Percentiles rank a stretch among this genome's conserved stretches.
phyloP scores from a whole-genome alignment of 202 grass and related monocot species.

The Schoenoplectus triqueter region DNA sequence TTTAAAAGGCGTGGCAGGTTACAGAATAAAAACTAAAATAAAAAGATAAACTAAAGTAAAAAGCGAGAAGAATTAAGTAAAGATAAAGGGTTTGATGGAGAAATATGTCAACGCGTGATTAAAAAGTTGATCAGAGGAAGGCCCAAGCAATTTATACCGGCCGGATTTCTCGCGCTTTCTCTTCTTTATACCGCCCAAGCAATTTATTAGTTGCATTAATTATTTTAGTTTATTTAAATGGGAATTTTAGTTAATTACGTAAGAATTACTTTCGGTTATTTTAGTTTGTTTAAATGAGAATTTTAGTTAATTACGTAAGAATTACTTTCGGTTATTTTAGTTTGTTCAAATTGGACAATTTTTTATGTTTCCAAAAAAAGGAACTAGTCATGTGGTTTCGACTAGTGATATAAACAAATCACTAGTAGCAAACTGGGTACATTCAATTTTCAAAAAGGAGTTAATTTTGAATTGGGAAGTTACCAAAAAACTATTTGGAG shows the following conservation, averaged over 20 bases:
- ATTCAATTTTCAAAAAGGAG: slow-evolving; percentile 23
- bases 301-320: not conserved
- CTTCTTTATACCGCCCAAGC: slow-evolving; percentile 39
- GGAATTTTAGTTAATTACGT: not conserved
- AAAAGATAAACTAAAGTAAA: slow-evolving; percentile 29
- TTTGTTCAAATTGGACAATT: too few relatives aligned
- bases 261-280: not conserved
- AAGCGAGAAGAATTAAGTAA: slow-evolving; percentile 41
- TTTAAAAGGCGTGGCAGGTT: slow-evolving; percentile 31
- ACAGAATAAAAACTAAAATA: not conserved
- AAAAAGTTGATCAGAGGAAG: slow-evolving; percentile 63
- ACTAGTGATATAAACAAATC: too few relatives aligned
- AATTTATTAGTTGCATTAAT: slow-evolving; percentile 40
- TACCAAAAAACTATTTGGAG: slow-evolving; percentile 67
- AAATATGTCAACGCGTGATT: slow-evolving; percentile 75
- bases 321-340: not conserved
- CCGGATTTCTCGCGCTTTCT: slow-evolving; percentile 45
- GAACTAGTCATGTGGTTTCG: too few relatives aligned
- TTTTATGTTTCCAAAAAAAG: too few relatives aligned
- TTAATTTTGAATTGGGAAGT: slow-evolving; percentile 26
- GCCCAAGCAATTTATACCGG: slow-evolving; percentile 35
- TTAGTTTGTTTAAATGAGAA: not conserved
- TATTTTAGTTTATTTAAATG: not conserved
- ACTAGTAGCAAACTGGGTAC: slow-evolving; percentile 26
- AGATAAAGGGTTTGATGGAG: slow-evolving; percentile 40